Evolutionary conservation across 2,329 filamentous ascomycete genomes (phyloP).

Genomic region (Corniculantispora saksenae): DNA sequence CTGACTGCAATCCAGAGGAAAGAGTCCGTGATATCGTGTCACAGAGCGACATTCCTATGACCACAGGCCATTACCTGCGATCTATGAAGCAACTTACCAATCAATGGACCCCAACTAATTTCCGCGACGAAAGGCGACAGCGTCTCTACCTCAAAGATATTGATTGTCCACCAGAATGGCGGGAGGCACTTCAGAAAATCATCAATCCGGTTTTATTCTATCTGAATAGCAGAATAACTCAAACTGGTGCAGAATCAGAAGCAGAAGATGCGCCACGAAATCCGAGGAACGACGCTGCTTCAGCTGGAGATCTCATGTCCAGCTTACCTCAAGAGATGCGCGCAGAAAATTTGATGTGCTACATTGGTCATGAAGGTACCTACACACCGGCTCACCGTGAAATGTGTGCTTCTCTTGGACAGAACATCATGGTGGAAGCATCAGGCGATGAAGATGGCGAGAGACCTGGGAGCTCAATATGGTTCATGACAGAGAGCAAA

Average conservation of each 20-base stretch:
- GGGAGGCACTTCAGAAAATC: constrained; percentile 71
- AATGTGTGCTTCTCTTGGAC: constrained; percentile 94
- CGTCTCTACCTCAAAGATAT: constrained; percentile 96
- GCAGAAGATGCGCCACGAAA: constrained; percentile 43
- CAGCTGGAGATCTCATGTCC: constrained; percentile 92
- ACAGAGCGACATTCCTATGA: constrained; percentile 77
- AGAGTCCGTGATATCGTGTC: constrained; percentile 78
- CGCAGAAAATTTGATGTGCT: constrained; percentile 97
- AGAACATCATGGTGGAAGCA: constrained; percentile 97
- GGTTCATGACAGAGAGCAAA: constrained; percentile 98
- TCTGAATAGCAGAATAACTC: constrained; percentile 74
- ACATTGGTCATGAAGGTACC: constrained; percentile 95
- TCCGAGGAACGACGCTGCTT: constrained; percentile 60
- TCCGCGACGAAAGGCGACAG: constrained; percentile 76
- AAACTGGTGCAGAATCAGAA: constrained; percentile 32
- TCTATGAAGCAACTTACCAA: constrained; percentile 83
- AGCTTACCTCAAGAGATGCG: constrained; percentile 84
- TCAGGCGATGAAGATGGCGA: constrained; percentile 74
- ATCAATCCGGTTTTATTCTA: constrained; percentile 87
- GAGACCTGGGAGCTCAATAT: constrained; percentile 84
- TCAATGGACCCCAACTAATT: constrained; percentile 76
- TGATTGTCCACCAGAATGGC: constrained; percentile 88
- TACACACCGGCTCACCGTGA: constrained; percentile 94
- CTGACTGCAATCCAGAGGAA: constrained; percentile 61
- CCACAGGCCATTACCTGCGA: constrained; percentile 84